phyloP scores from a whole-genome alignment of 768 basidiomycete species.

The Boletus patriciae region DNA sequence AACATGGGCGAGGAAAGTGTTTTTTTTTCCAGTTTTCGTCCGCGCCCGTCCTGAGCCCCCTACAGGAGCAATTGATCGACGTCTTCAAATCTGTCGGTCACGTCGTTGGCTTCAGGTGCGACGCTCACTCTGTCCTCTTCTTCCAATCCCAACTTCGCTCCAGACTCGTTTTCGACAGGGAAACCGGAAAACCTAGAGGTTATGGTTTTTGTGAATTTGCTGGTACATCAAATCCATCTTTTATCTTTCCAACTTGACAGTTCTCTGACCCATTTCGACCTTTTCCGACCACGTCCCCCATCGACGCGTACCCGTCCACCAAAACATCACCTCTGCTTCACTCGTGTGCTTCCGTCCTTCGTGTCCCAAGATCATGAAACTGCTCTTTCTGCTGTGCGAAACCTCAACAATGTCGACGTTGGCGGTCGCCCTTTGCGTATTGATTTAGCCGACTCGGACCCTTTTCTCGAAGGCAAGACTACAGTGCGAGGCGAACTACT shows the following conservation, averaged over 20 bases:
- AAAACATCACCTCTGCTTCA: slow-evolving; percentile 2
- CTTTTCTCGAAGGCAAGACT: slow-evolving; percentile 88
- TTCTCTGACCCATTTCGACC: slow-evolving; percentile 41
- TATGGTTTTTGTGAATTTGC: slow-evolving; percentile 94
- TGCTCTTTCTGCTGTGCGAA: slow-evolving; percentile 91
- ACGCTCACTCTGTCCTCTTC: not conserved
- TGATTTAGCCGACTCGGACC: slow-evolving; percentile 91
- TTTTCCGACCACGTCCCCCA: slow-evolving; percentile 10
- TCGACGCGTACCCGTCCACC: slow-evolving; percentile 7
- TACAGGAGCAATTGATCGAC: slow-evolving; percentile 77
- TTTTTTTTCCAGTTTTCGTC: not conserved
- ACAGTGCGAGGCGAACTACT: slow-evolving; percentile 81
- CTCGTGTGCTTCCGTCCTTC: slow-evolving; percentile 18
- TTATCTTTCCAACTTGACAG: slow-evolving; percentile 21
- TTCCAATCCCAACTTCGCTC: slow-evolving; percentile 1
- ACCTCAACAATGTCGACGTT: slow-evolving; percentile 89
- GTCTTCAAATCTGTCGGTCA: slow-evolving; percentile 88
- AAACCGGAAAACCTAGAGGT: slow-evolving; percentile 92
- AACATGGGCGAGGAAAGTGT: slow-evolving; percentile 72
- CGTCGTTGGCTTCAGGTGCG: slow-evolving; percentile 82
- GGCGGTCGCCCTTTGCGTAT: slow-evolving; percentile 92
- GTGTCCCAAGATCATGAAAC: slow-evolving; percentile 83
- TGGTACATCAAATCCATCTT: slow-evolving; percentile 56
- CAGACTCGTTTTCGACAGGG: slow-evolving; percentile 86
- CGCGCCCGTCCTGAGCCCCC: slow-evolving; percentile 5